Evolutionary conservation across 2,329 filamentous ascomycete species (phyloP).

Genomic region (Pestalotiopsis sp.): DNA sequence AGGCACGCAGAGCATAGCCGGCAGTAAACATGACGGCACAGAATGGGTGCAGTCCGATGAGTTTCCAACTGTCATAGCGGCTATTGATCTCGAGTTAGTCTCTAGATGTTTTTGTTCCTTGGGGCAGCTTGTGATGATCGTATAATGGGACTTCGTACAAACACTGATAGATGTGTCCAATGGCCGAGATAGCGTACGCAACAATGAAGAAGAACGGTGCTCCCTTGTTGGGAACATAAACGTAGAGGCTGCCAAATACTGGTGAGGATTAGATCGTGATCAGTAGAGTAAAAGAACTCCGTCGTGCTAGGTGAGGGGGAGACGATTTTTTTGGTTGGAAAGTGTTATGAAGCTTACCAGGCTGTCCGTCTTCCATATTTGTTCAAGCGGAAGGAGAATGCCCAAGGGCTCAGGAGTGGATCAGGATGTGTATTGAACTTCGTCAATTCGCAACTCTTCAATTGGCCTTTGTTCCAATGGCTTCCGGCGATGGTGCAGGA

Average conservation of each 20-base stretch:
- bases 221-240: constrained; percentile 17
- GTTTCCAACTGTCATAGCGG: constrained; percentile 11
- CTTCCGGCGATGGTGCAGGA: too few species aligned
- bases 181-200: constrained; percentile 14
- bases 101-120: background rate
- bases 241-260: constrained; percentile 10
- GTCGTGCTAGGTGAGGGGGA: background rate
- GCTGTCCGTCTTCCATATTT: background rate
- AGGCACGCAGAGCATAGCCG: background rate
- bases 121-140: background rate
- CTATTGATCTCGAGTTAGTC: background rate
- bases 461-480: too few species aligned
- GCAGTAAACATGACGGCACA: constrained; percentile 11
- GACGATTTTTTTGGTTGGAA: too few species aligned
- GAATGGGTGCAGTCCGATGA: constrained; percentile 14
- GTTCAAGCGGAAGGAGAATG: background rate
- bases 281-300: background rate
- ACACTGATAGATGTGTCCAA: background rate
- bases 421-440: too few species aligned
- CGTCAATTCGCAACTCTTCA: too few species aligned
- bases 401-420: too few species aligned
- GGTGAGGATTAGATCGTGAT: background rate
- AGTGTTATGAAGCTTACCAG: background rate
- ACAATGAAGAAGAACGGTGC: constrained; percentile 15
- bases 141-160: background rate